Conservation (phyloP, 495 filamentous ascomycete genomes). For the Lepraria neglecta region DNA sequence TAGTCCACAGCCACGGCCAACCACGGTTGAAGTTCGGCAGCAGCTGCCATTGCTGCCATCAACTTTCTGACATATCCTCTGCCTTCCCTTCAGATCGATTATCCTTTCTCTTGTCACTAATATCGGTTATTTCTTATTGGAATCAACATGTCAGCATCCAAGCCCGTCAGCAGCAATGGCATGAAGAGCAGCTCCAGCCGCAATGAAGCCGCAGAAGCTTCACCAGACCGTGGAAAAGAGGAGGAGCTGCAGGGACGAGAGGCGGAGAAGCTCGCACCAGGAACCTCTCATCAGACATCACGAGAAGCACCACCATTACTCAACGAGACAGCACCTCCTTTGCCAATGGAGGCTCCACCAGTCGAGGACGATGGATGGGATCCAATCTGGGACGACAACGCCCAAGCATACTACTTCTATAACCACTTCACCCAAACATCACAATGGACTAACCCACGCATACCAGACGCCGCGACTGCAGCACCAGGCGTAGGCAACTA, state of each 20-base stretch:
- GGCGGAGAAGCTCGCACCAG: neutral
- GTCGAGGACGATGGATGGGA: constrained; percentile 77
- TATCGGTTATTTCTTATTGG: neutral
- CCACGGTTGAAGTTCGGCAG: neutral
- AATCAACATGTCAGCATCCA: constrained; percentile 6
- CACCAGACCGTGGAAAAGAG: constrained; percentile 13
- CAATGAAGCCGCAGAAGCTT: constrained; percentile 8
- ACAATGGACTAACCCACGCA: constrained; percentile 87
- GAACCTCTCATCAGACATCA: neutral
- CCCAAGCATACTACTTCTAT: constrained; percentile 78
- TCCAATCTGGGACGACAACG: constrained; percentile 68
- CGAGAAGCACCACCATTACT: constrained; percentile 44
- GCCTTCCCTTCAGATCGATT: neutral
- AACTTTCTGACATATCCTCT: neutral
- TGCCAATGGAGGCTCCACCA: constrained; percentile 50
- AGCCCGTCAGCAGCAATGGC: neutral
- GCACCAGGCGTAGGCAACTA: constrained; percentile 26
- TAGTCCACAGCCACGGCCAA: neutral
- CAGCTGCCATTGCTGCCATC: neutral
- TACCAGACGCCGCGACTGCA: constrained; percentile 43
- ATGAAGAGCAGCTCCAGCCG: constrained; percentile 3
- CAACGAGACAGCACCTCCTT: constrained; percentile 44
- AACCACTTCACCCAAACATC: constrained; percentile 70
- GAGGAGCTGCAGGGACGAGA: constrained; percentile 12
- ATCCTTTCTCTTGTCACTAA: neutral